Base-by-base conservation (phyloP, 2,329 filamentous ascomycete species). In the Epichloe typhina region DNA sequence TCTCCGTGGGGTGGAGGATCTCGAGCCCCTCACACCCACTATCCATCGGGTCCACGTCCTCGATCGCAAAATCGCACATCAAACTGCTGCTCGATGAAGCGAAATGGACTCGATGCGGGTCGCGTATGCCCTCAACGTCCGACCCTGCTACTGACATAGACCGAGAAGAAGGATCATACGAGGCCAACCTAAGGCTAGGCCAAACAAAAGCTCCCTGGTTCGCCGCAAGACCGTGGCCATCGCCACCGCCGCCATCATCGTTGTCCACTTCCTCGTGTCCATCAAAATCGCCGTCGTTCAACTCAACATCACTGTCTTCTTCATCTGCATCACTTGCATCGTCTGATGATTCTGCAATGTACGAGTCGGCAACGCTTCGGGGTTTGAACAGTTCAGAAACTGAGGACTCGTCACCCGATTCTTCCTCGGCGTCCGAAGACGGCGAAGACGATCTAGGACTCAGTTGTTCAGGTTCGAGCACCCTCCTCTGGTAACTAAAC, bases 21-120 rank as follows among this genome's bases (percentile, higher is more conserved):
- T 67, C 67, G 23, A 69, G 59, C 17, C 66, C 66, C 4, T 72
- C 71, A 40, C 65, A 66, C 26, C 71, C 71, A 56, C 66, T 69
- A 51, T 73, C 71, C 67, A 69, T 68, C 3, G 67, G 65, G 48
- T 70, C 71, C 50, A 74, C 66, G 53, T 75, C 74, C 53, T 76
- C 74, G 33, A 77, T 64, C 11, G 63, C 59, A 38, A 76, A 67
- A 37, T 63, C 57, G 50, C 60, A 62, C 37, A 52, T 36, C 35
- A 59, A 52, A 15, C 53, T 55, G 7, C 54, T 52, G 23, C 54
- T 47, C 5, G 53, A 47, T 3, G 51, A 35, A 36, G 56, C 57
- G n/a, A 58, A 52, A 31, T 58, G 55, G 12, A 47, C 51, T 23
- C 33, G 37, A 36, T 42, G 17, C 17, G 23, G 42, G 23, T 8